Evolutionary conservation across 1,284 basidiomycete species (phyloP), one percentile per base, ranked within the genome.

Genomic region (Phaffia rhodozyma): DNA sequence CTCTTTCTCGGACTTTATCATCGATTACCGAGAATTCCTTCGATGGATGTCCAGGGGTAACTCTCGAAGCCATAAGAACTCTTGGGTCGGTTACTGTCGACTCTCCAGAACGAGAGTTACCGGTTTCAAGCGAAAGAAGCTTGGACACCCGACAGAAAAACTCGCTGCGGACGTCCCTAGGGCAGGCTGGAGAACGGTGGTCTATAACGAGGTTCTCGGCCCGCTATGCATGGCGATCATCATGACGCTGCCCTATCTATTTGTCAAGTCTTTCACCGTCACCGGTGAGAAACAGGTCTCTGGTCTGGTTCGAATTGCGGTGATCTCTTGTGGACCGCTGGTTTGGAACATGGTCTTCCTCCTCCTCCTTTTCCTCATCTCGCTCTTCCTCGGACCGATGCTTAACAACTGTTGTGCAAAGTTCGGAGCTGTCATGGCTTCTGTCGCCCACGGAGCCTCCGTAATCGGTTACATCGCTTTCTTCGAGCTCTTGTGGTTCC

Each of bases 41-140:
- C 83, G 92, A 69, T 97, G 92, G 92, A 96, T 97, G 91, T 92
- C 86, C 60, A 84, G 92, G 68, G 92, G 92, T 66, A 97, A 97
- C 77, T 94, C 91, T 59, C 82, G 90, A 27, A 89, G 90, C n/a
- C 92, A 96, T 77, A 88, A 84, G 72, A 97, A 94, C 76, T 94
- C 91, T 5, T 97, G 92, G 92, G 93, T 96, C 68, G 92, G 92
- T 0, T 97, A 96, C 77, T 97, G 92, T 75, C 87, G 92, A 65
- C 79, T 97, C 63, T 91, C 90, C 43, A 83, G 92, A 66, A 97
- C 92, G 13, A 87, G 91, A 82, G 92, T 97, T 73, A 97, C 92
- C 54, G 92, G 92, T 48, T 96, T 91, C 84, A 97, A 96, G 83
- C 90, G 89, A 79, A 94, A 97, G 82, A 84, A 85, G 70, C 82